Conservation (phyloP, 306 rosid species). For the Hippophae rhamnoides region DNA sequence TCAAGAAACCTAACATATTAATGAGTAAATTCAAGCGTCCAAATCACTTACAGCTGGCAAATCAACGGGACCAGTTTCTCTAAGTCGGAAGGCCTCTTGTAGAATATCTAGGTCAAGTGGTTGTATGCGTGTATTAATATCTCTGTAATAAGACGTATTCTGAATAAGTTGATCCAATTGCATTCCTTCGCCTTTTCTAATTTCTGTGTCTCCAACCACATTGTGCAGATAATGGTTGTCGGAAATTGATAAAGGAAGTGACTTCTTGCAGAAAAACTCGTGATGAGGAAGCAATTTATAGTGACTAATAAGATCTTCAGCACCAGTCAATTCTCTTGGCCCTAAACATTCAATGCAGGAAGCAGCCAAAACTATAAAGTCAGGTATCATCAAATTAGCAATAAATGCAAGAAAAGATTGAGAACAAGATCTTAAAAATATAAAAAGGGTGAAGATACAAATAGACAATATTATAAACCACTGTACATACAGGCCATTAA, state of each 20-base stretch:
- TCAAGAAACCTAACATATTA: background rate
- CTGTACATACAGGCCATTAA: too few species aligned
- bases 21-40: slow-evolving; percentile 7
- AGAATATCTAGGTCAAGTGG: slow-evolving; percentile 77
- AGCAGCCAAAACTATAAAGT: background rate
- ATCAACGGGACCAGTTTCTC: slow-evolving; percentile 75
- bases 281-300: slow-evolving; percentile 75
- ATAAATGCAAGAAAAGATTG: too few species aligned
- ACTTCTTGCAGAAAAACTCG: slow-evolving; percentile 90
- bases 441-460: too few species aligned
- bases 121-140: slow-evolving; percentile 58
- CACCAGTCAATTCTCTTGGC: slow-evolving; percentile 90
- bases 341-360: slow-evolving; percentile 39
- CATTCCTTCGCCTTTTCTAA: slow-evolving; percentile 97
- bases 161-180: slow-evolving; percentile 92
- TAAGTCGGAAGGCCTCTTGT: slow-evolving; percentile 75
- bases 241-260: slow-evolving; percentile 74
- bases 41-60: slow-evolving; percentile 64
- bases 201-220: slow-evolving; percentile 88
- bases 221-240: slow-evolving; percentile 84
- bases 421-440: too few species aligned
- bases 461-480: too few species aligned
- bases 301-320: slow-evolving; percentile 84
- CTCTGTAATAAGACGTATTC: slow-evolving; percentile 55
- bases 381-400: too few species aligned